Conservation (phyloP, 805 yeast genomes). For the Candida awuae region DNA sequence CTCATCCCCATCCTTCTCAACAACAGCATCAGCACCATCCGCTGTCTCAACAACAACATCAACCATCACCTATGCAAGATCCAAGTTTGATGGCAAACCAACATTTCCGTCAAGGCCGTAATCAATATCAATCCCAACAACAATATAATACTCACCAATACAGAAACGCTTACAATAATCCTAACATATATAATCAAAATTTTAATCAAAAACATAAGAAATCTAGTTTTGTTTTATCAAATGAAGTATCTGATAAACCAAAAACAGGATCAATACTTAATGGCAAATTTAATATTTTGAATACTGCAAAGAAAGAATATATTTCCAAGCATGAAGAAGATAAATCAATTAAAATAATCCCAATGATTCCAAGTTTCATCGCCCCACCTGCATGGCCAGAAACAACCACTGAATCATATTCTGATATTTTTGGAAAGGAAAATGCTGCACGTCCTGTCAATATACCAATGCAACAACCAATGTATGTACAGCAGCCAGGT, state of each 20-base stretch:
- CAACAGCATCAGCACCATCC: neutral
- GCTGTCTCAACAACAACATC: neutral
- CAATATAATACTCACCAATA: slow-evolving; percentile 1
- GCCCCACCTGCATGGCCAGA: slow-evolving; percentile 5
- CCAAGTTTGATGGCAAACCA: neutral
- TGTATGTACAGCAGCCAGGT: neutral
- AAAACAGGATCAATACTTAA: slow-evolving; percentile 26
- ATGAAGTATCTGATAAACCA: slow-evolving; percentile 27
- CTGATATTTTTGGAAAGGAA: neutral
- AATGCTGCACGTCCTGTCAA: neutral
- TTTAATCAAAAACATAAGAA: slow-evolving; percentile 13
- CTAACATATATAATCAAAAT: slow-evolving; percentile 1
- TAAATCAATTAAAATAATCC: neutral
- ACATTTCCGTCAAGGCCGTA: slow-evolving; percentile 6
- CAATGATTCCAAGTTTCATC: slow-evolving; percentile 3
- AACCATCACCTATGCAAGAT: neutral
- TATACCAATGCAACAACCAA: slow-evolving; percentile 4
- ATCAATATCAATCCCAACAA: slow-evolving; percentile 7
- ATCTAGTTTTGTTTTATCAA: slow-evolving; percentile 26
- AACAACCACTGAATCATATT: slow-evolving; percentile 3
- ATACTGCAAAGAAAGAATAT: slow-evolving; percentile 35
- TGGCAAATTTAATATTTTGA: slow-evolving; percentile 44
- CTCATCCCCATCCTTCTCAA: neutral
- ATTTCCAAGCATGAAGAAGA: slow-evolving; percentile 13
- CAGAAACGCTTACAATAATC: neutral